Conservation (phyloP, 768 basidiomycete species). For the Sporobolomyces roseus region DNA sequence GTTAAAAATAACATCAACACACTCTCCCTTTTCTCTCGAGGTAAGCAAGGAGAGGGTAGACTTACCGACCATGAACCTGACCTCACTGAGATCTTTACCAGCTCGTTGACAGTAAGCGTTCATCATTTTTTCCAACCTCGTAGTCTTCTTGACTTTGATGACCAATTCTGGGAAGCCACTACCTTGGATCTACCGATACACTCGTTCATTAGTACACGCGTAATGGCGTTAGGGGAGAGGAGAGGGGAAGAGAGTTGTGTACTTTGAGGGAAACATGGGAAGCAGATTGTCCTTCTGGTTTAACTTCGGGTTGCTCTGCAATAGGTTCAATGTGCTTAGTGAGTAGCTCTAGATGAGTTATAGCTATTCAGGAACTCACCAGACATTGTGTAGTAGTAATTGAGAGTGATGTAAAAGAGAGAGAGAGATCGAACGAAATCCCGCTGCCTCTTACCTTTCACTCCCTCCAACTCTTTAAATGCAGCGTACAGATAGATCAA, state of each 20-base stretch:
- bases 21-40: neutral
- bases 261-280: slow-evolving; percentile 39
- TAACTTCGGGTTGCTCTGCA: slow-evolving; percentile 24
- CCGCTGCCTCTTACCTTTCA: neutral
- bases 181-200: slow-evolving; percentile 25
- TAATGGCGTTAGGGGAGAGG: too few relatives aligned
- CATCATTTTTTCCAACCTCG: slow-evolving; percentile 42
- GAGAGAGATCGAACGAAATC: too few relatives aligned
- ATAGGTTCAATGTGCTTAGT: neutral
- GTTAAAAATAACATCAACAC: neutral
- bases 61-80: slow-evolving; percentile 40
- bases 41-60: neutral
- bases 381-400: neutral
- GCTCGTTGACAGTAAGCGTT: slow-evolving; percentile 41
- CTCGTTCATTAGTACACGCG: neutral
- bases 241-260: neutral
- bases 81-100: slow-evolving; percentile 31
- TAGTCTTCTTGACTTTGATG: slow-evolving; percentile 43
- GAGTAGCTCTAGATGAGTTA: neutral
- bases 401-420: neutral
- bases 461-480: neutral
- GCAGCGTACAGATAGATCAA: neutral
- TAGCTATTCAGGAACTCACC: neutral
- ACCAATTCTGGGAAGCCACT: slow-evolving; percentile 41
- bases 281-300: slow-evolving; percentile 22